Evolutionary conservation across 139 green algal genomes (phyloP), one percentile per base, ranked within the genome.

Genomic region (Helicosporidium sp.): DNA sequence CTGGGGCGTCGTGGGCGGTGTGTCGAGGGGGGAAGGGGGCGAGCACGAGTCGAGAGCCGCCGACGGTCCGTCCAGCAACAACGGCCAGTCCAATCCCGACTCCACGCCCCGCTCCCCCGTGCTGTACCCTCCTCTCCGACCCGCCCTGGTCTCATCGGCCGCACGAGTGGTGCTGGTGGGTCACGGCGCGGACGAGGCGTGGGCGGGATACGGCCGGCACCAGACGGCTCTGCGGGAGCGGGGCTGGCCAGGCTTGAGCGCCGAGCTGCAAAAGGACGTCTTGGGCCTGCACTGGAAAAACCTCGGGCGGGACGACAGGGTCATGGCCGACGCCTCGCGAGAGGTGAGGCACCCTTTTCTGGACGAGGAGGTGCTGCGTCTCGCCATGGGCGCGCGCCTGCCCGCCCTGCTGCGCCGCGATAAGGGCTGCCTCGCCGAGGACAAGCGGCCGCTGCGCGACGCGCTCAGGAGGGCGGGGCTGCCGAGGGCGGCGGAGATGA

Each of bases 121-220:
- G n/a, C n/a, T n/a, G n/a, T n/a, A n/a, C n/a, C n/a, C n/a, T n/a
- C n/a, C n/a, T n/a, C n/a, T n/a, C n/a, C n/a, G n/a, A n/a, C n/a
- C n/a, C n/a, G n/a, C n/a, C n/a, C n/a, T n/a, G n/a, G n/a, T n/a
- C n/a, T n/a, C 37, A 34, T 84, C 71, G 2, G 28, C 41, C 0
- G 82, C 85, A 0, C 52, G 69, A 0, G 75, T 93, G 17, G 69
- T 91, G 41, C 65, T 96, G 51, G 51, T 95, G 23, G 87, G 87
- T 0, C 78, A 91, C 50, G 87, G 87, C 7, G 86, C 84, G 1
- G 87, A 96, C 62, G 87, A 96, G 73, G 79, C 89, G 55, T 89
- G 72, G 48, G 81, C 49, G 0, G 86, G 86, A 0, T 96, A 96
- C 49, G 84, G 80, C n/a, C 69, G 86, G 12, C 83, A 96, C 64